phyloP scores from a whole-genome alignment of 257 asterid species.

The Solanum neorickii region DNA sequence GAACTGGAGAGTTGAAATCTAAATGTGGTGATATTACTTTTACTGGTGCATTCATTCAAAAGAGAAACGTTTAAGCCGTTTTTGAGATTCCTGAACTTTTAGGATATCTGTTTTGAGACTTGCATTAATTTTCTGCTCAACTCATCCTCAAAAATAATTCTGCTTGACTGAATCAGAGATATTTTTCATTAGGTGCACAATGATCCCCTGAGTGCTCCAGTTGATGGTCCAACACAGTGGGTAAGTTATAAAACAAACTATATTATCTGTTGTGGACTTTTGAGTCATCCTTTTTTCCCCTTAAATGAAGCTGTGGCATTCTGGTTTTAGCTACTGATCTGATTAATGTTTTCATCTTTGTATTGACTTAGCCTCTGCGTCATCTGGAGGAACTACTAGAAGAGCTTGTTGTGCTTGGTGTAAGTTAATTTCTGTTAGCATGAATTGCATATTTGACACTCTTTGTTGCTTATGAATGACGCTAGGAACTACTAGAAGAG shows the following conservation, averaged over 20 bases:
- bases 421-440: conserved; percentile 24
- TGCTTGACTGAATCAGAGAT: neutral
- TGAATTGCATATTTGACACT: neutral
- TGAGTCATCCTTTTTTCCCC: neutral
- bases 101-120: neutral
- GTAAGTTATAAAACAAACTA: conserved; percentile 26
- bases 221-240: conserved; percentile 99
- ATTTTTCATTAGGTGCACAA: conserved; percentile 58
- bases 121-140: neutral
- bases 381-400: conserved; percentile 82
- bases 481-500: neutral
- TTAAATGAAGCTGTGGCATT: neutral
- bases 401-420: conserved; percentile 76
- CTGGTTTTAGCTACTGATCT: neutral
- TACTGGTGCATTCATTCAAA: neutral
- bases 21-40: neutral
- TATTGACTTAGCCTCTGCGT: conserved; percentile 63
- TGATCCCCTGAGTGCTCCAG: conserved; percentile 84
- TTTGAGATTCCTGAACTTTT: neutral
- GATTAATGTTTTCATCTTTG: neutral
- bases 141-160: neutral
- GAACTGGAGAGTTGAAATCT: neutral
- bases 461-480: neutral
- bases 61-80: neutral
- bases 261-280: neutral